Evolutionary conservation across 345 rosid genomes (phyloP).

Genomic region (Schrenkiella parvula): DNA sequence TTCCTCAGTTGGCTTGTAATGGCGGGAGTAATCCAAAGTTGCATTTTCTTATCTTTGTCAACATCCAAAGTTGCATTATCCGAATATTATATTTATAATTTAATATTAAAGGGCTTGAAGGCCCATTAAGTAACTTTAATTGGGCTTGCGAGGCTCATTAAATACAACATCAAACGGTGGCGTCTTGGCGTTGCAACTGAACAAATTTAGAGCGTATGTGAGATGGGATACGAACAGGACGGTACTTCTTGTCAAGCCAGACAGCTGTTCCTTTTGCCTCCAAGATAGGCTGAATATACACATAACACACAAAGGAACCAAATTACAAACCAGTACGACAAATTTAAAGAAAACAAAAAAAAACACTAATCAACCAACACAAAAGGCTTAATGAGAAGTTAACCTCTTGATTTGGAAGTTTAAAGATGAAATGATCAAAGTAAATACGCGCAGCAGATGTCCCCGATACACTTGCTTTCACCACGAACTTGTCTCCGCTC

Average conservation of each 20-base stretch:
- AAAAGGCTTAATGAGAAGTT: background rate
- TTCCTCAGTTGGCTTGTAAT: slow-evolving; percentile 10
- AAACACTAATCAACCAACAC: background rate
- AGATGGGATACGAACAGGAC: slow-evolving; percentile 69
- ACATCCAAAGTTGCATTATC: background rate
- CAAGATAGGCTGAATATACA: slow-evolving; percentile 49
- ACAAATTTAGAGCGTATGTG: slow-evolving; percentile 56
- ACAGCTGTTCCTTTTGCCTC: slow-evolving; percentile 76
- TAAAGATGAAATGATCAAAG: slow-evolving; percentile 67
- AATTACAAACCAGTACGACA: slow-evolving; percentile 1
- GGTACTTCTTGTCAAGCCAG: slow-evolving; percentile 80
- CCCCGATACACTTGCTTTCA: slow-evolving; percentile 61
- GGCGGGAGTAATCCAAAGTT: slow-evolving; percentile 5
- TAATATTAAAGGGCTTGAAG: background rate
- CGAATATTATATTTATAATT: background rate
- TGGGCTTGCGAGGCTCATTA: background rate
- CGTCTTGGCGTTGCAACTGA: slow-evolving; percentile 44
- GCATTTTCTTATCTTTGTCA: background rate
- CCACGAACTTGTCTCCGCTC: slow-evolving; percentile 72
- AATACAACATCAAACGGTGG: slow-evolving; percentile 29
- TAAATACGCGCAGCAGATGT: slow-evolving; percentile 71
- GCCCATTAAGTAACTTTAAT: background rate
- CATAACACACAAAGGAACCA: background rate
- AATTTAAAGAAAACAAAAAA: background rate
- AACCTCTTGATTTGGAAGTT: slow-evolving; percentile 72